Base-by-base conservation (phyloP, 768 basidiomycete species). In the Tulasnella sp. region DNA sequence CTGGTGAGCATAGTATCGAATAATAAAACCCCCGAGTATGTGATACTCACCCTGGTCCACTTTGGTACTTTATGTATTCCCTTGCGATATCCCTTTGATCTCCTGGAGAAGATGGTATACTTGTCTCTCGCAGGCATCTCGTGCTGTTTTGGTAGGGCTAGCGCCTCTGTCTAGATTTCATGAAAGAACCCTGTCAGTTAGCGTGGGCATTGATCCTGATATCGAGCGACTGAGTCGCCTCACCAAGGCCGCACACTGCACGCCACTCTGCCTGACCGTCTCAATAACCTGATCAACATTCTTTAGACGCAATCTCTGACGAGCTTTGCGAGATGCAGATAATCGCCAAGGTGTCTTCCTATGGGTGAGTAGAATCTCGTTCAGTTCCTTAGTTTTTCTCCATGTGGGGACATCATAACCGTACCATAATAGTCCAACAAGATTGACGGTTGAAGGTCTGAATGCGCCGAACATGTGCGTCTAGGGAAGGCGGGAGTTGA, bases 51-150 rank as follows among this genome's bases (percentile, higher is more conserved):
- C 71, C 90, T 78, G 51, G 93, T 96, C 82, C 85, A 97, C 68
- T 96, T 94, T n/a, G 93, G 93, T 25, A 94, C 87, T 67, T 93
- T 93, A 73, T 98, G 93, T 50, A 96, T 91, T 24, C 90, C 87
- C 67, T 97, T 97, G 45, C 94, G 76, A 71, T 94, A 99, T 4
- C 88, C 86, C 60, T 71, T 75, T 1, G 74, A 73, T 42, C 79
- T 81, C 3, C 80, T 75, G 41, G 79, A 81, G 72, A 92, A 98
- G 19, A 87, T 81, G 2, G 93, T 96, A 74, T 98, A 99, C 71
- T 99, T 99, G 75, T 98, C 94, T 66, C 78, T 81, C 0, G 94
- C 74, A 10, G 74, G 77, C 96, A 98, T 98, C 72, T 96, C 91
- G 63, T 84, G 77, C 68, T 98, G 92, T 68, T 88, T 94, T 51